Evolutionary conservation across 2,329 filamentous ascomycete genomes (phyloP), one percentile per base, ranked within the genome.

Genomic region (Xylariaceae sp.): DNA sequence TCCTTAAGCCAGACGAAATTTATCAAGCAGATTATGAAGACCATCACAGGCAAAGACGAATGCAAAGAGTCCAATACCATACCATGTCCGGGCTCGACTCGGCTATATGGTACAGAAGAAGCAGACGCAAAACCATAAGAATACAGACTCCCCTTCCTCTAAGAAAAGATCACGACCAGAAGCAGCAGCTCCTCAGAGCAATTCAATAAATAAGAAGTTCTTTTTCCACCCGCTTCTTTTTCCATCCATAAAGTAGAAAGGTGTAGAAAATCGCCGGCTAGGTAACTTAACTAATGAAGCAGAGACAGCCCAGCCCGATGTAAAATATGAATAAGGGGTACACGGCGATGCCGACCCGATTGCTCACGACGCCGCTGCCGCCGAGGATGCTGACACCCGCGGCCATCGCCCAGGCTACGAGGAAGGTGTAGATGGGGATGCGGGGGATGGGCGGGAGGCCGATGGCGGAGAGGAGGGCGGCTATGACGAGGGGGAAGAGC

Each of bases 311-410:
- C 67, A 99, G 80, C 39, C 90, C 90, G 59, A 97, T 79, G 75
- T 99, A 99, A 76, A 97, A 99, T 53, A 97, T 88, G 72, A 97
- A 89, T 56, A 99, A 79, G 58, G 94, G 94, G 72, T 95, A 99
- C 18, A 99, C 92, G 15, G 94, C 94, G 71, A 99, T 87, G 23
- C 88, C 90, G 52, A 97, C 92, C 53, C 94, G 83, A 76, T 97
- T 97, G 78, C 92, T 92, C 64, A 99, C 88, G 50, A 99, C 93
- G 10, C 94, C 94, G 59, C 92, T 97, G 48, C 94, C 94, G 37
- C 93, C 92, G 56, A 99, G 80, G 67, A 99, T 97, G 75, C 93
- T 97, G 53, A 97, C 89, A 23, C 94, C 94, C 1, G 94, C 95
- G 51, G 94, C 94, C 66, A 99, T 78, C 41, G 93, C 96, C 94